Percentiles rank a stretch among this genome's conserved stretches.
These are phyloP conservation scores for Coemansia sp. DNA, from an alignment of 192 early-diverging fungal genomes.

Conservation along the genomic window DNA sequence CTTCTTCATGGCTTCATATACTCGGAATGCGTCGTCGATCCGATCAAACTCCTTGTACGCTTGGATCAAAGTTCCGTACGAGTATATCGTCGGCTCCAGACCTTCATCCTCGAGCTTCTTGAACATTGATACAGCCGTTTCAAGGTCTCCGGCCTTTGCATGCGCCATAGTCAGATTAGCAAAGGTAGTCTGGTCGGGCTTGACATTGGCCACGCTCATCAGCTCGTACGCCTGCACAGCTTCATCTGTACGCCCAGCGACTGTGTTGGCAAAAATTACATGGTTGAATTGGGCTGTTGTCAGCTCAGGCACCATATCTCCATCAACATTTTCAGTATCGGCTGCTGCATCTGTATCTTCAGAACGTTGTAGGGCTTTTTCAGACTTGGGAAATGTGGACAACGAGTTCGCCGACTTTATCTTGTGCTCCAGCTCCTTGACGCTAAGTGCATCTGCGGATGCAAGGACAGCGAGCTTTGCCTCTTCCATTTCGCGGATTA, in stretches of 20 bases:
- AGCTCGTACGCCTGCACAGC: conserved; percentile 67
- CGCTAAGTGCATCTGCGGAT: conserved; percentile 15
- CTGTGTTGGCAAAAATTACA: conserved; percentile 66
- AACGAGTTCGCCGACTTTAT: conserved; percentile 7
- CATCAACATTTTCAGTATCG: neutral
- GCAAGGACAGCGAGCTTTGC: conserved; percentile 42
- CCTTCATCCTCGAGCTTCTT: conserved; percentile 60
- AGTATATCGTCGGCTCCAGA: conserved; percentile 64
- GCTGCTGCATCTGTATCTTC: neutral
- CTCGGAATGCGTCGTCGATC: conserved; percentile 71
- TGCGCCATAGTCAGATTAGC: conserved; percentile 83
- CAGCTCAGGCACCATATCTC: conserved; percentile 14
- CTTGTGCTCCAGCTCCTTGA: conserved; percentile 31
- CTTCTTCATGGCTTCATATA: conserved; percentile 79
- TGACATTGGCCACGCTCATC: conserved; percentile 63
- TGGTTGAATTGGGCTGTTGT: conserved; percentile 54
- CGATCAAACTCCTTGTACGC: conserved; percentile 61
- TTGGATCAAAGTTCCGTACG: conserved; percentile 75
- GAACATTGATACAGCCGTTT: conserved; percentile 66
- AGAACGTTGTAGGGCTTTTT: neutral
- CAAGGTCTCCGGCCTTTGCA: conserved; percentile 64
- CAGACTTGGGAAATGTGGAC: neutral
- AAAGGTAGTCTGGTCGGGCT: conserved; percentile 70
- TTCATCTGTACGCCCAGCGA: conserved; percentile 61
- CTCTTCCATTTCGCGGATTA: conserved; percentile 47